Conservation (phyloP, 345 rosid species). For the Syzygium aqueum region DNA sequence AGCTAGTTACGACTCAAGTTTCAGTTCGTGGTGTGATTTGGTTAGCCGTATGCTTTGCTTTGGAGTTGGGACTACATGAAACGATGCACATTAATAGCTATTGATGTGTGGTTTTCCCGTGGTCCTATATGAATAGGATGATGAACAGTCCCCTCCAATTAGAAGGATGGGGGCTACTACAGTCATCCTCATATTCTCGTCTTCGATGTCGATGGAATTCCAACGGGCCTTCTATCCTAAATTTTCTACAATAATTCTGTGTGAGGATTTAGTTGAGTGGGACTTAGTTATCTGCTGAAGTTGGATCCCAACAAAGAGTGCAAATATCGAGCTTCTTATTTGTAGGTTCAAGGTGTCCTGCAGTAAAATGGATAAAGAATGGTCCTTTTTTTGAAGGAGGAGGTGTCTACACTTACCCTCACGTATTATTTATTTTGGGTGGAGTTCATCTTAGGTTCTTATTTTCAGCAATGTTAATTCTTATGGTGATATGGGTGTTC, state of each 20-base stretch:
- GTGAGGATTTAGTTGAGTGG: background rate
- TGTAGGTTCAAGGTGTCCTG: conserved; percentile 40
- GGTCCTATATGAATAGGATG: conserved; percentile 10
- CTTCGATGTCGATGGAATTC: background rate
- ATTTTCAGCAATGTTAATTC: background rate
- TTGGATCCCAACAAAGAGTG: background rate
- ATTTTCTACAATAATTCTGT: background rate
- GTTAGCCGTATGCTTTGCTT: background rate
- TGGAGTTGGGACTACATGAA: conserved; percentile 18
- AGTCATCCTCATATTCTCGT: background rate
- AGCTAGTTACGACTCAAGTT: background rate
- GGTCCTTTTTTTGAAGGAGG: conserved; percentile 52
- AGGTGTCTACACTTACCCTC: conserved; percentile 64
- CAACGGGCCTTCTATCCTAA: background rate
- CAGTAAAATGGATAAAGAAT: conserved; percentile 45
- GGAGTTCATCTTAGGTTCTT: background rate
- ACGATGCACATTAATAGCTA: conserved; percentile 34
- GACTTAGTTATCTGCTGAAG: background rate
- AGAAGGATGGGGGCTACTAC: conserved; percentile 9
- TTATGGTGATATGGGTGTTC: background rate
- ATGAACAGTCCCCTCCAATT: conserved; percentile 15
- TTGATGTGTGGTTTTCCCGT: conserved; percentile 3
- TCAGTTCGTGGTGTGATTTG: background rate
- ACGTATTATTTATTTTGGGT: conserved; percentile 5
- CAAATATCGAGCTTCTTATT: conserved; percentile 15